Conservation (phyloP, 805 yeast genomes). For the Lipomyces orientalis region DNA sequence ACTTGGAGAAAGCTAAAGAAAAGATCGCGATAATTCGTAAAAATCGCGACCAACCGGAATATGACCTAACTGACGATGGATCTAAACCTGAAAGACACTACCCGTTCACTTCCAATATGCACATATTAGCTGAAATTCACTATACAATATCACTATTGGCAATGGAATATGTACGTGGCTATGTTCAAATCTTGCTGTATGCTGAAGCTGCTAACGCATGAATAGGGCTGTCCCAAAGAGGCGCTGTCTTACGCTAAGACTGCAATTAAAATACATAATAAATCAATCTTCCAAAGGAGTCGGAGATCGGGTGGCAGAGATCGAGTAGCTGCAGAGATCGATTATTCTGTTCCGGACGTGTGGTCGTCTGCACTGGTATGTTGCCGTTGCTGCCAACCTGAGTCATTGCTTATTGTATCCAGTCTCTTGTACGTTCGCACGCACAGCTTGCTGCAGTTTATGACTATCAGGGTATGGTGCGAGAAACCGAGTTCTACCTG, state of each 20-base stretch:
- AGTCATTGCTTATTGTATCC: conserved; percentile 14
- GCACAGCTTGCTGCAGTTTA: conserved; percentile 36
- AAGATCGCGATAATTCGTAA: neutral
- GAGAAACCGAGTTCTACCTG: conserved; percentile 49
- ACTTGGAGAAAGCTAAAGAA: conserved; percentile 23
- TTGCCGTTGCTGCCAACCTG: neutral
- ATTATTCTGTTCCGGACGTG: conserved; percentile 1
- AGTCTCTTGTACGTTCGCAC: conserved; percentile 40
- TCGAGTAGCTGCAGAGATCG: neutral
- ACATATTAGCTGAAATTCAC: neutral
- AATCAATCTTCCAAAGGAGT: neutral
- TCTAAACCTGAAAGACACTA: neutral
- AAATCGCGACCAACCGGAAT: neutral
- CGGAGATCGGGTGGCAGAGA: neutral
- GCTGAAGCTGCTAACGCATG: conserved; percentile 5
- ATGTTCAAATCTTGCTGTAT: neutral
- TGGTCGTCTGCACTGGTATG: neutral
- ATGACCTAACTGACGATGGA: neutral
- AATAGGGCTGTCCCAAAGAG: conserved; percentile 17
- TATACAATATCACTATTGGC: conserved; percentile 16
- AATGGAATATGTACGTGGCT: conserved; percentile 26
- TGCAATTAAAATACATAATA: conserved; percentile 16
- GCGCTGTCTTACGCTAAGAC: conserved; percentile 25
- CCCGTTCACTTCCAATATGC: neutral
- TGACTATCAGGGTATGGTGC: conserved; percentile 48